Evolutionary conservation across 176 grass and related monocot species (phyloP).

Genomic region (Rhipidocladum racemiflorum): DNA sequence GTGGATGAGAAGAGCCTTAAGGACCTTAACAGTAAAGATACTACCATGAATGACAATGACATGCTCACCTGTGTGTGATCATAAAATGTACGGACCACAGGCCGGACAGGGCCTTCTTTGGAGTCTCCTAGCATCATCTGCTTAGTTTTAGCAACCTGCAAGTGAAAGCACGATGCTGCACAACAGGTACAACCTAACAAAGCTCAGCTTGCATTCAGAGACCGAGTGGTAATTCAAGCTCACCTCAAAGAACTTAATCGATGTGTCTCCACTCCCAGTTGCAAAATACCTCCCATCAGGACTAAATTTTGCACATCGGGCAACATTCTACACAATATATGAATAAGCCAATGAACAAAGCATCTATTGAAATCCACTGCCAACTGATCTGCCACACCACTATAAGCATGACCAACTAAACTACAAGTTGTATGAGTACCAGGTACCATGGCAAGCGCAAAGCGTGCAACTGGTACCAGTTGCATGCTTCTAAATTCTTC

Average conservation of each 20-base stretch:
- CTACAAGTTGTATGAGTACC: background rate
- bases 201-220: background rate
- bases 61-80: slow-evolving; percentile 76
- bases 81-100: slow-evolving; percentile 87
- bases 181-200: slow-evolving; percentile 20
- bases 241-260: slow-evolving; percentile 94
- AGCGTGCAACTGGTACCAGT: background rate
- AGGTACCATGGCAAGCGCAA: background rate
- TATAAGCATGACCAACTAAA: background rate
- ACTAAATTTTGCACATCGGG: slow-evolving; percentile 84
- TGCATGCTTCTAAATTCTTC: background rate
- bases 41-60: background rate
- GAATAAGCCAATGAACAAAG: slow-evolving; percentile 10
- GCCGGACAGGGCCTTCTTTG: slow-evolving; percentile 67
- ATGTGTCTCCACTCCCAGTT: slow-evolving; percentile 90
- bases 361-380: background rate
- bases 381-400: background rate
- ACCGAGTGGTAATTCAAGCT: background rate
- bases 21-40: background rate
- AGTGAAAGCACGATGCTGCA: background rate
- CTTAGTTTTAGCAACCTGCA: slow-evolving; percentile 86
- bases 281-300: slow-evolving; percentile 79
- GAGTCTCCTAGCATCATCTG: slow-evolving; percentile 75
- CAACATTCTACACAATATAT: slow-evolving; percentile 65
- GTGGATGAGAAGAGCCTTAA: background rate